phyloP scores from a whole-genome alignment of 345 rosid species.

The Geranium rotundifolium region DNA sequence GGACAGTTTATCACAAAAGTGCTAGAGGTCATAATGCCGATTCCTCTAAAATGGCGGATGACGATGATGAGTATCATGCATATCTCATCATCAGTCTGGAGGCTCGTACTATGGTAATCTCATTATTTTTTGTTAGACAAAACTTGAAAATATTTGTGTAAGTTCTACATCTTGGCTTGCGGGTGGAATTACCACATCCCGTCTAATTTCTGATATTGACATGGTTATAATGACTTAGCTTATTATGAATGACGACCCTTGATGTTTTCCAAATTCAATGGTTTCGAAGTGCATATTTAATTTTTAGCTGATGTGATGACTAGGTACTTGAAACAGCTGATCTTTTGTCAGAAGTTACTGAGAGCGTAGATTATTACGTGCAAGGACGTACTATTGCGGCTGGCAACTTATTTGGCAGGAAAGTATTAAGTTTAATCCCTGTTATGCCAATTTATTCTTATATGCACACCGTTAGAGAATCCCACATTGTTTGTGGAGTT shows the following conservation, averaged over 20 bases:
- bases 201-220: neutral
- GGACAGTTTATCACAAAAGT: conserved; percentile 97
- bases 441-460: neutral
- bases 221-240: neutral
- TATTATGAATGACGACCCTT: neutral
- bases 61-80: conserved; percentile 92
- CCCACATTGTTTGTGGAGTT: conserved; percentile 2
- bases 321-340: conserved; percentile 98
- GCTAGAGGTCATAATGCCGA: conserved; percentile 58
- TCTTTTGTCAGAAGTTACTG: conserved; percentile 93
- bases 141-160: conserved; percentile 2
- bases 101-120: conserved; percentile 78
- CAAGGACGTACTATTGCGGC: conserved; percentile 96
- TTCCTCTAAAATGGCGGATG: conserved; percentile 50
- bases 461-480: neutral
- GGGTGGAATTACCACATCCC: neutral
- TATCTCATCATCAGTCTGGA: conserved; percentile 95
- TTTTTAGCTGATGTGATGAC: neutral
- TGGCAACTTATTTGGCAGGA: conserved; percentile 98
- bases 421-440: conserved; percentile 1
- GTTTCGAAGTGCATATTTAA: neutral
- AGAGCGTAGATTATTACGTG: conserved; percentile 94
- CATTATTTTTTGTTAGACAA: conserved; percentile 11
- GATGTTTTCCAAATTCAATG: neutral
- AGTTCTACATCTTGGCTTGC: neutral